Conservation (phyloP, 2,329 filamentous ascomycete species). For the Sordariomycetes sp. region DNA sequence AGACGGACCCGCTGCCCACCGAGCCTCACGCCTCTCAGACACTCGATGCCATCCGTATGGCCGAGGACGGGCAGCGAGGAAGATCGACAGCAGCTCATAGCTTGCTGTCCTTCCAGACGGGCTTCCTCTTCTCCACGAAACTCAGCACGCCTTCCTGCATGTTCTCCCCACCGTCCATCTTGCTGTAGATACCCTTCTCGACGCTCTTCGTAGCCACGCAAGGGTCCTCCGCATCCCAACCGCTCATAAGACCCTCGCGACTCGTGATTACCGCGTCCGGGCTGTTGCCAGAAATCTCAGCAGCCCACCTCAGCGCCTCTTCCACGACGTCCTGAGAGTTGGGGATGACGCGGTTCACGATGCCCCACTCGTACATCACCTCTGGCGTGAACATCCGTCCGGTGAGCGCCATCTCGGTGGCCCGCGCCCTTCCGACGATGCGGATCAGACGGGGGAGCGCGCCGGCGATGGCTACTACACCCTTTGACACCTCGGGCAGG, state of each 20-base stretch:
- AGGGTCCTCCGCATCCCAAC: slow-evolving; percentile 61
- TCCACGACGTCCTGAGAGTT: slow-evolving; percentile 35
- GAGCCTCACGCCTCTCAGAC: neutral
- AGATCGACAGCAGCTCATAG: slow-evolving; percentile 27
- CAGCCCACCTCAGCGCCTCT: slow-evolving; percentile 53
- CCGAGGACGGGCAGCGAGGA: too few relatives aligned
- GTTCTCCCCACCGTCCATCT: slow-evolving; percentile 59
- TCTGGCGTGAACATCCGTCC: slow-evolving; percentile 49
- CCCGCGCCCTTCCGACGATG: slow-evolving; percentile 58
- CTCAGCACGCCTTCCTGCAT: slow-evolving; percentile 65
- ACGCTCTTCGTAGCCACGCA: slow-evolving; percentile 51
- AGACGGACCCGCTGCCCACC: too few relatives aligned
- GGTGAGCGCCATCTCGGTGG: slow-evolving; percentile 61
- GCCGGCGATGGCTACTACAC: slow-evolving; percentile 63
- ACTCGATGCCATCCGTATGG: neutral
- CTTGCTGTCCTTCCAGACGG: slow-evolving; percentile 58
- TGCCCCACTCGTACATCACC: slow-evolving; percentile 55
- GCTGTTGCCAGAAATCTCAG: slow-evolving; percentile 53
- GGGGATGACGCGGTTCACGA: slow-evolving; percentile 58
- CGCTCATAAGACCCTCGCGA: slow-evolving; percentile 60
- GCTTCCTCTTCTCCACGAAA: slow-evolving; percentile 68
- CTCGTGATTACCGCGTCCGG: slow-evolving; percentile 71
- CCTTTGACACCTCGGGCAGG: slow-evolving; percentile 62
- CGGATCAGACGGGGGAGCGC: slow-evolving; percentile 58
- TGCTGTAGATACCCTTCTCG: slow-evolving; percentile 46